Conservation (phyloP, 257 asterid species). For the Solanum tarijense region DNA sequence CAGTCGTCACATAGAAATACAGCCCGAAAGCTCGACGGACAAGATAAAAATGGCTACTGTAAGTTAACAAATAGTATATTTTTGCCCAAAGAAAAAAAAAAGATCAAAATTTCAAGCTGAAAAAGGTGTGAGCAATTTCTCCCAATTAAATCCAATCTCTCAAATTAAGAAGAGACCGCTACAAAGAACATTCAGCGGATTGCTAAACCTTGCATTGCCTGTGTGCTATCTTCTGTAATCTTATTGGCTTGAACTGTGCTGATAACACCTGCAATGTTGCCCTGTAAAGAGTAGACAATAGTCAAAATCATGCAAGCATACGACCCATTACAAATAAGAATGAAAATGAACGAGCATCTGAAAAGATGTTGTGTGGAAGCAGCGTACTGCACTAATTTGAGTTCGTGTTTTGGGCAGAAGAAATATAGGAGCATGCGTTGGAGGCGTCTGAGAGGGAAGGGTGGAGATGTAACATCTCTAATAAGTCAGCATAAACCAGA, state of each 20-base stretch:
- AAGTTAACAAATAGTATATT: background rate
- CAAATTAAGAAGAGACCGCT: background rate
- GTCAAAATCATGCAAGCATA: background rate
- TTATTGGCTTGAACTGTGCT: slow-evolving; percentile 74
- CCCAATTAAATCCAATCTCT: too few relatives aligned
- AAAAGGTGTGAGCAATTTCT: too few relatives aligned
- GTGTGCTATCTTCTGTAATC: slow-evolving; percentile 57
- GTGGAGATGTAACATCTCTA: background rate
- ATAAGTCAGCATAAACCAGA: background rate
- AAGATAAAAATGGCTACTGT: background rate
- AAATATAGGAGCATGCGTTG: background rate
- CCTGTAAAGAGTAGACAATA: slow-evolving; percentile 25
- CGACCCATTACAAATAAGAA: background rate
- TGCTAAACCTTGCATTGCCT: slow-evolving; percentile 53
- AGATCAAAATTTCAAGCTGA: slow-evolving; percentile 5
- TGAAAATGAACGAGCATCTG: background rate
- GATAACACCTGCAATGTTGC: slow-evolving; percentile 48
- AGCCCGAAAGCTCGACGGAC: background rate
- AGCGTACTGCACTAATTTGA: background rate
- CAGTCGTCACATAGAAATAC: background rate
- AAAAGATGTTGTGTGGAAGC: background rate
- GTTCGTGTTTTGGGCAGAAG: background rate
- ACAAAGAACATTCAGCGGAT: slow-evolving; percentile 34
- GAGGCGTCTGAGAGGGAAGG: background rate
- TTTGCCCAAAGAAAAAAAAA: background rate